A percentile compares a stretch with the other conserved stretches of the same genome.
These are phyloP conservation scores for Luzula sylvatica DNA, from an alignment of 176 grass and related monocot species.

Conservation along the genomic window DNA sequence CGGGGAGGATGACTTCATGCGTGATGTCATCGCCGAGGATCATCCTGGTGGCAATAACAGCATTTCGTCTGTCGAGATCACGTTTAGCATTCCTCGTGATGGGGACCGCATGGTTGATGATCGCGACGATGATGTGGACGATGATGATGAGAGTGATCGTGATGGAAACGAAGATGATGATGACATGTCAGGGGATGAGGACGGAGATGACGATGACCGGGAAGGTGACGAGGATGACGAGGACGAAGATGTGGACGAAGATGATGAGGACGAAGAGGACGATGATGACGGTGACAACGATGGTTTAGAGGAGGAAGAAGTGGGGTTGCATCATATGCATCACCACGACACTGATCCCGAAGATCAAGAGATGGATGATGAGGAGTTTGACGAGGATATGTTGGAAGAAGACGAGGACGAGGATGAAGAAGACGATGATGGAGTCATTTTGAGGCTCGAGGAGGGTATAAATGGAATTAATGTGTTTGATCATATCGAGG, in stretches of 20 bases:
- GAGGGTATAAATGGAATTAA: slow-evolving; percentile 98
- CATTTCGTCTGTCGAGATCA: slow-evolving; percentile 84
- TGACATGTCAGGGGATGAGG: slow-evolving; percentile 68
- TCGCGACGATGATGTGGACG: slow-evolving; percentile 67
- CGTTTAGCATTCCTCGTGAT: slow-evolving; percentile 72
- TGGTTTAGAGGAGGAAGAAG: slow-evolving; percentile 79
- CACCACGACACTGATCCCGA: slow-evolving; percentile 93
- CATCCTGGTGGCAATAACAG: slow-evolving; percentile 49
- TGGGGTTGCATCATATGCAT: slow-evolving; percentile 71
- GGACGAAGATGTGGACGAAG: slow-evolving; percentile 80
- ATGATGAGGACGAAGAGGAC: slow-evolving; percentile 69
- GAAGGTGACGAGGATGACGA: slow-evolving; percentile 56
- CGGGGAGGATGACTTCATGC: slow-evolving; percentile 93
- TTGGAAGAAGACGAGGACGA: slow-evolving; percentile 94
- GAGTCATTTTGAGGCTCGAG: slow-evolving; percentile 79
- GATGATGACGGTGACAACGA: slow-evolving; percentile 68
- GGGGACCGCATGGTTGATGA: slow-evolving; percentile 82
- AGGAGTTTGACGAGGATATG: slow-evolving; percentile 94
- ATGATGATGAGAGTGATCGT: slow-evolving; percentile 72
- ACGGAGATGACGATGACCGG: slow-evolving; percentile 74
- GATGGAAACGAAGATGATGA: slow-evolving; percentile 48
- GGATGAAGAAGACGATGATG: slow-evolving; percentile 85
- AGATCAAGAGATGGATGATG: slow-evolving; percentile 96
- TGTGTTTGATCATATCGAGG: slow-evolving; percentile 98
- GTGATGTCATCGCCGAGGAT: slow-evolving; percentile 73